A percentile compares a stretch with the other conserved stretches of the same genome.
Conservation (phyloP, 306 rosid species). For the Gillenia trifoliata region DNA sequence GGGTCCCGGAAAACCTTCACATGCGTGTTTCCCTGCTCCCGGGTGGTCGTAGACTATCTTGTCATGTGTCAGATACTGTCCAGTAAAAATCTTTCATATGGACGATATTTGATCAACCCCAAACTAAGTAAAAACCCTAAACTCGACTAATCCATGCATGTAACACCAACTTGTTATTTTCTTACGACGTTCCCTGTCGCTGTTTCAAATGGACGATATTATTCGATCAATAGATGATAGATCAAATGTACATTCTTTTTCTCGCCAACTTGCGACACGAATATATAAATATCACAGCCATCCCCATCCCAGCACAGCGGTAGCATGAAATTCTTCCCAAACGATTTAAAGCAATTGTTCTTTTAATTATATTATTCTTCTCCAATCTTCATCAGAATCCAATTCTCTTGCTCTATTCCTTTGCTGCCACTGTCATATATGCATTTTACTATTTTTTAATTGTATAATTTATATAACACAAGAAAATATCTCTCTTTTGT, state of each 20-base stretch:
- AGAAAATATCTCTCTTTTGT: constrained; percentile 5
- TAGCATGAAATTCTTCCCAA: neutral
- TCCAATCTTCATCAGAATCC: constrained; percentile 38
- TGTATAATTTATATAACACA: constrained; percentile 14
- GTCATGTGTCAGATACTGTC: no score
- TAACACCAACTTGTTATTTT: neutral
- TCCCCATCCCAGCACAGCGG: constrained; percentile 1
- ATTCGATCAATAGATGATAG: neutral
- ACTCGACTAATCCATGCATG: neutral
- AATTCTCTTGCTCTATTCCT: constrained; percentile 30
- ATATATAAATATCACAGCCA: neutral
- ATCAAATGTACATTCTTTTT: neutral
- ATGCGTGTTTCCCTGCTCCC: no score
- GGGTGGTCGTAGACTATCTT: no score
- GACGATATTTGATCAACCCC: no score
- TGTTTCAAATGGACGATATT: neutral
- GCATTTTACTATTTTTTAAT: no score
- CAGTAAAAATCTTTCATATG: no score
- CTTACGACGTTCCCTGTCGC: no score
- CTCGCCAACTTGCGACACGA: neutral
- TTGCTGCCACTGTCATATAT: neutral
- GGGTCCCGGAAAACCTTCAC: no score
- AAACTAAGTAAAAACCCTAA: no score
- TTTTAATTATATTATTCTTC: constrained; percentile 30
- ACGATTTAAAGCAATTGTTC: constrained; percentile 16